Evolutionary conservation across 75 land plant species (phyloP), one percentile per base, ranked within the genome.

Genomic region (Pinus taeda): DNA sequence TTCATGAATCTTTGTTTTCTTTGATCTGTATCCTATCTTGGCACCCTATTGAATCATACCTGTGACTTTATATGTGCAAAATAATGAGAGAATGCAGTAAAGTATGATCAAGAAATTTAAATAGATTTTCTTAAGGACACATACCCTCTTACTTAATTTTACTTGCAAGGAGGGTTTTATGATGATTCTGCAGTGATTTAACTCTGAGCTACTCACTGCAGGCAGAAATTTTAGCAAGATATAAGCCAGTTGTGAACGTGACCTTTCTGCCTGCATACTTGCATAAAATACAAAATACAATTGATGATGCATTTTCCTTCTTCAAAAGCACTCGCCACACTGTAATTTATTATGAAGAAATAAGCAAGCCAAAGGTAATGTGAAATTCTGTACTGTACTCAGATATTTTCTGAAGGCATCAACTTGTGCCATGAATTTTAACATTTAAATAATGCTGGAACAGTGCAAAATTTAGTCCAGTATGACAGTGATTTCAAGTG

Each of bases 261-360:
- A 80, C 75, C 66, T 67, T 49, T 57, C 66, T 86, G 56, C 37
- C 58, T 30, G 39, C 53, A 30, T 81, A 80, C 64, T 65, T 86
- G 67, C 49, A 78, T 21, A 83, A 80, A 14, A 76, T 80, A 21
- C 75, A 81, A 60, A 57, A 84, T 49, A 86, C 74, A 56, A 81
- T 81, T 37, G 26, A 57, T 26, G 87, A 84, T 84, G 88, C 88
- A 72, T 74, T 74, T 9, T 66, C 26, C 20, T 76, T 74, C 59
- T 86, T 75, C 74, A 80, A 84, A 17, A 60, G 39, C 65, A 81
- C 80, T 22, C 82, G 88, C 6, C 66, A 81, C 26, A 57, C 64
- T 18, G 57, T 84, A 42, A 69, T 86, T 30, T 86, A 80, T 53
- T 86, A 86, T 57, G 88, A 86, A 73, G 88, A 86, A 64, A 76